Evolutionary conservation across 1,284 basidiomycete genomes (phyloP), one percentile per base, ranked within the genome.

Genomic region (Papiliotrema flavescens): DNA sequence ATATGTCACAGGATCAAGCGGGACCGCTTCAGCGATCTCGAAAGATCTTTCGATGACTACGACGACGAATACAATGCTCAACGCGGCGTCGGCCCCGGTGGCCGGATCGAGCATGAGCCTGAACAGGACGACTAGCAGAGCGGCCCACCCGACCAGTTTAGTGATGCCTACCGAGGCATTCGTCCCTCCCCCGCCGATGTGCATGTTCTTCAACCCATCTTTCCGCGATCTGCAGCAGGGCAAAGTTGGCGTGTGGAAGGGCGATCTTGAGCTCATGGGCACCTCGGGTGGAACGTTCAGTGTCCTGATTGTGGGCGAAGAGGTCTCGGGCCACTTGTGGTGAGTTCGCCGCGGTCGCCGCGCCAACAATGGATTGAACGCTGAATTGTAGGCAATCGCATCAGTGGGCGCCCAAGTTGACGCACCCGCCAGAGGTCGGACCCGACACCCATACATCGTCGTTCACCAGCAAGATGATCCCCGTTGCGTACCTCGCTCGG

Each of bases 121-220:
- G 28, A 32, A 32, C 28, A 32, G 28, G 28, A 32, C 28, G 28
- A 32, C 28, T 6, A 23, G n/a, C 23, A 41, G 43, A 35, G 47
- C 47, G 19, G 37, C 52, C 1, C 53, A 51, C 22, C 66, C 64
- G 3, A 57, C 62, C 19, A 59, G 64, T 37, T 34, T 71, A 8
- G 41, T 60, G 11, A 61, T 74, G 54, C 70, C 69, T 9, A 58
- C 60, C 0, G 64, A 57, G 8, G 58, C 66, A 1, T 75, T 73
- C 56, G 64, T 72, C 3, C 71, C 73, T 0, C 73, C 73, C 0
- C 71, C 71, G 8, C 73, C 73, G 1, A 75, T 75, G 73, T 75
- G 73, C 59, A 73, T 75, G 73, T 75, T 73, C 60, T 75, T 75
- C 63, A 64, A 64, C 14, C 65, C 71, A 0, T 49, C 58, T 1